Conservation (phyloP, 2,329 filamentous ascomycete species). For the Davidsoniella eucalypti region DNA sequence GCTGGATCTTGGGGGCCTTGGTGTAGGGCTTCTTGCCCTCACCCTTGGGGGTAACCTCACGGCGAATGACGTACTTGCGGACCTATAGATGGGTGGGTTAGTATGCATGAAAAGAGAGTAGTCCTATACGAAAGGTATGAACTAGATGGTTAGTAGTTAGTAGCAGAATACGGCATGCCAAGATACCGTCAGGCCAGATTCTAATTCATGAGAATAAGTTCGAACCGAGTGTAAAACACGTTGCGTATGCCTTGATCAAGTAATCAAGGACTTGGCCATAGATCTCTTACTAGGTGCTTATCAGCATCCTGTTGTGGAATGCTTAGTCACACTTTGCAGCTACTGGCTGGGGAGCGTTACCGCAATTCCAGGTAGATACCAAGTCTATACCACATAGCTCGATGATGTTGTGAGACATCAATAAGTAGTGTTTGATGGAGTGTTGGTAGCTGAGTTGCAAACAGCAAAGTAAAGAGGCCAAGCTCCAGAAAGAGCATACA, state of each 20-base stretch:
- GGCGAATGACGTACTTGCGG: conserved; percentile 99
- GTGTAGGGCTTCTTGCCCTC: conserved; percentile 98
- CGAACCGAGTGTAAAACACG: conserved; percentile 4
- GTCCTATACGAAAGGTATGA: neutral
- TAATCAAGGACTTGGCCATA: neutral
- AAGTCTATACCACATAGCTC: too few relatives aligned
- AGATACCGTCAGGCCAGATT: conserved; percentile 8
- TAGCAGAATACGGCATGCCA: conserved; percentile 13
- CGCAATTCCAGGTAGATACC: too few relatives aligned
- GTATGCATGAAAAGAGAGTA: conserved; percentile 1
- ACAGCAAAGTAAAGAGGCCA: conserved; percentile 10
- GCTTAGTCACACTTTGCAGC: conserved; percentile 7
- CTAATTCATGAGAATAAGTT: neutral
- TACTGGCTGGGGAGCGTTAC: conserved; percentile 9
- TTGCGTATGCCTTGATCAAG: neutral
- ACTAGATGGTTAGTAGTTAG: conserved; percentile 18
- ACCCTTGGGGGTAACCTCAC: conserved; percentile 90
- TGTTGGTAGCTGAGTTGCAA: neutral
- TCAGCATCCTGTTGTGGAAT: neutral
- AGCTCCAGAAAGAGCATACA: conserved; percentile 8
- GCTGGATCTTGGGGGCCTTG: conserved; percentile 99
- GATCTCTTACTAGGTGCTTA: neutral
- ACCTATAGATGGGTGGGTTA: conserved; percentile 38
- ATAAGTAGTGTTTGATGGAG: too few relatives aligned
- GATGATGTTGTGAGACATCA: too few relatives aligned